These are phyloP conservation scores for Apiotrichum laibachii DNA, from an alignment of 1,284 basidiomycete species.

Conservation along the genomic window DNA sequence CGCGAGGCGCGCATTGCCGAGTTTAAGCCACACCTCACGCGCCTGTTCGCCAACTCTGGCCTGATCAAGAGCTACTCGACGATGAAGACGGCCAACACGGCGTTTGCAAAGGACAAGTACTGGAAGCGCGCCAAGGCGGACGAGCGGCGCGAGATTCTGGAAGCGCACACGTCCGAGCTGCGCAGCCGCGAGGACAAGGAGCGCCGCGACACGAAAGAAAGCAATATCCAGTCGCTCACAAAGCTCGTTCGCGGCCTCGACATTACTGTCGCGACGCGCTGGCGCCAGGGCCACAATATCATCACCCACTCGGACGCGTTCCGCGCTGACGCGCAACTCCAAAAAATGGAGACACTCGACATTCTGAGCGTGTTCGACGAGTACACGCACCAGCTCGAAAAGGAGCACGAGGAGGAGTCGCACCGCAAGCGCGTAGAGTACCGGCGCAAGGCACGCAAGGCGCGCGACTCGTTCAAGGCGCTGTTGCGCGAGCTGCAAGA, in stretches of 20 bases:
- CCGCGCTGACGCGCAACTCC: conserved; percentile 68
- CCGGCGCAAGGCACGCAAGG: conserved; percentile 75
- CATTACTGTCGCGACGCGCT: conserved; percentile 82
- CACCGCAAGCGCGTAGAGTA: conserved; percentile 75
- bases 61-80: conserved; percentile 85
- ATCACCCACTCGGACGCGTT: conserved; percentile 75
- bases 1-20: conserved; percentile 74
- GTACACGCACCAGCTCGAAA: conserved; percentile 78
- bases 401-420: conserved; percentile 81
- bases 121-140: conserved; percentile 82
- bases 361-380: conserved; percentile 88
- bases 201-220: conserved; percentile 62
- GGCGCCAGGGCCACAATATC: conserved; percentile 74
- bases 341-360: conserved; percentile 78
- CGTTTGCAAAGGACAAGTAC: conserved; percentile 76
- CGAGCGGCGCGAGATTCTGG: conserved; percentile 79
- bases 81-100: conserved; percentile 76
- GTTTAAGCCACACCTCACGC: conserved; percentile 74
- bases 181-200: conserved; percentile 76
- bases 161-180: conserved; percentile 80
- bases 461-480: conserved; percentile 80
- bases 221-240: conserved; percentile 74
- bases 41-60: conserved; percentile 77
- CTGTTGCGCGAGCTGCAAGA: conserved; percentile 69
- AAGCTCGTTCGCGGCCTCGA: conserved; percentile 74